Percentiles rank a stretch among this genome's conserved stretches.
Evolutionary conservation across 371 early-diverging fungal genomes (phyloP).

Genomic region (Apophysomyces elegans): DNA sequence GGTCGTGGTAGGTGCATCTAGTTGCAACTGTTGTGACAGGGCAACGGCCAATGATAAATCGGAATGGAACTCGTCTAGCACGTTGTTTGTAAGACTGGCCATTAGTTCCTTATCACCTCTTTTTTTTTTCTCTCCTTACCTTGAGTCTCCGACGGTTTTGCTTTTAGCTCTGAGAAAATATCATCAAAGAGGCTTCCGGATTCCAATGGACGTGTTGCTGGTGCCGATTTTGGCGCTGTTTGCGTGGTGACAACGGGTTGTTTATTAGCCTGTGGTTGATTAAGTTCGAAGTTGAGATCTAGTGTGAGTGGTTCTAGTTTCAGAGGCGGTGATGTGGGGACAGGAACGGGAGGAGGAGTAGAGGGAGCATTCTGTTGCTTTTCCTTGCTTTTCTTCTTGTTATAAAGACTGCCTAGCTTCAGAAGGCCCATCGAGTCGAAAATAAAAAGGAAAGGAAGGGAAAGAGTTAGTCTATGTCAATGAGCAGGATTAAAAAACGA

Average conservation of each 20-base stretch:
- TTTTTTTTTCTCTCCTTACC: constrained; percentile 19
- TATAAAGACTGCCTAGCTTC: constrained; percentile 34
- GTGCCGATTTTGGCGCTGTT: constrained; percentile 7
- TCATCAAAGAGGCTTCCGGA: constrained; percentile 44
- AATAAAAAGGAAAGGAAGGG: constrained; percentile 17
- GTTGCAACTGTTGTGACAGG: constrained; percentile 36
- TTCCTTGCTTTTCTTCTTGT: constrained; percentile 28
- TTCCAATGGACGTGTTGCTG: constrained; percentile 24
- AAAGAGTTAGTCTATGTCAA: constrained; percentile 9
- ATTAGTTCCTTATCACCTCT: constrained; percentile 1
- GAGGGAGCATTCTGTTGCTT: constrained; percentile 3
- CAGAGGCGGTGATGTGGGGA: constrained; percentile 17
- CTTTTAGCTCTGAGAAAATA: constrained; percentile 41
- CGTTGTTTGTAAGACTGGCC: constrained; percentile 1
- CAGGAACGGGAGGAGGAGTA: constrained; percentile 14
- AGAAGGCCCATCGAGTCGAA: constrained; percentile 30
- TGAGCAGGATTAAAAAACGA: constrained; percentile 12
- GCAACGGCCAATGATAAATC: constrained; percentile 47
- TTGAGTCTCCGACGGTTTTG: constrained; percentile 12
- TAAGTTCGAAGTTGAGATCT: constrained; percentile 27
- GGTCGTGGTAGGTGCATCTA: constrained; percentile 16
- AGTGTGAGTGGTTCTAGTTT: constrained; percentile 28
- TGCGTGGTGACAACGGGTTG: constrained; percentile 1
- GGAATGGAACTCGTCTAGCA: constrained; percentile 24
- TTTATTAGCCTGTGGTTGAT: constrained; percentile 12